Conservation (phyloP, 257 asterid species). For the Misopates orontium region DNA sequence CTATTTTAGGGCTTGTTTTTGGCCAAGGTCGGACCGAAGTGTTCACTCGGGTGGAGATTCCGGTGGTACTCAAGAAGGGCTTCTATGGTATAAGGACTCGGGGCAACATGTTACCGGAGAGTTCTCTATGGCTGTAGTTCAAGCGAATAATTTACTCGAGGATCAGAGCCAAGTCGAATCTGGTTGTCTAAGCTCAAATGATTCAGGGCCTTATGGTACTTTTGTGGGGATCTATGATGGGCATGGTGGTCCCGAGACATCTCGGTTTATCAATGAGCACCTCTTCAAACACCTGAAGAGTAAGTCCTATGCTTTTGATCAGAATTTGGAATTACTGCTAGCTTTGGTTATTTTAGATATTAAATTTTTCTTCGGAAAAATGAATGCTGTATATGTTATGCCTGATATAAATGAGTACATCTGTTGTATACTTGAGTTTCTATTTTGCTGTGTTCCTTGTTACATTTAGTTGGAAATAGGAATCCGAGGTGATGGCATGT, state of each 20-base stretch:
- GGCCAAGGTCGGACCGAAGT: constrained; percentile 49
- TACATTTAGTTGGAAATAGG: background rate
- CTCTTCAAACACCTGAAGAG: constrained; percentile 70
- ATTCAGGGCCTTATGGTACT: constrained; percentile 68
- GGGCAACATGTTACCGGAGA: constrained; percentile 72
- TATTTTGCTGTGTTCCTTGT: background rate
- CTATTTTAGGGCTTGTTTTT: constrained; percentile 63
- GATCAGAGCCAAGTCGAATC: constrained; percentile 78
- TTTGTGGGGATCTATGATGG: constrained; percentile 75
- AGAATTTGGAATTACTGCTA: constrained; percentile 6
- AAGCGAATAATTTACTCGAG: constrained; percentile 70
- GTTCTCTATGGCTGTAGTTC: constrained; percentile 83
- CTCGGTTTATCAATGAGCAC: constrained; percentile 59
- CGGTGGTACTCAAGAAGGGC: constrained; percentile 64
- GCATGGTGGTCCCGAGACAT: constrained; percentile 78
- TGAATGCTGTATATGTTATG: background rate
- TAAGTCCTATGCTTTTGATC: constrained; percentile 31
- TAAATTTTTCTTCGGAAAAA: background rate
- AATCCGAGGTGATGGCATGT: background rate
- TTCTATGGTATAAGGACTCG: constrained; percentile 68
- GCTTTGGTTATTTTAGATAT: background rate
- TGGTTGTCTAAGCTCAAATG: constrained; percentile 57
- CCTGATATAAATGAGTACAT: background rate
- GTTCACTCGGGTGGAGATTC: constrained; percentile 53
- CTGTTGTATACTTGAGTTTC: constrained; percentile 11